phyloP scores from a whole-genome alignment of 192 early-diverging fungal species.

The Gigaspora rosea region DNA sequence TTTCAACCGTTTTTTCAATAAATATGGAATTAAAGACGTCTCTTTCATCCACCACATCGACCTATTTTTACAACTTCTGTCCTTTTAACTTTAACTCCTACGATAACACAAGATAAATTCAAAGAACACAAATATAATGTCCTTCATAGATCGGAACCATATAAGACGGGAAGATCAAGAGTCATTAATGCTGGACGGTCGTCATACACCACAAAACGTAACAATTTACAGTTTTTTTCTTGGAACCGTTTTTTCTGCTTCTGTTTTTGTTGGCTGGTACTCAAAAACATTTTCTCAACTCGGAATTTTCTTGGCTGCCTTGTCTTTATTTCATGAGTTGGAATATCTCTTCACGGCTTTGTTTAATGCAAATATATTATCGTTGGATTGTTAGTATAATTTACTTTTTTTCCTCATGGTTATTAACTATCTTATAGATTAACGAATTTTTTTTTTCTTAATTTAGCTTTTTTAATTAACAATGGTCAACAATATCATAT shows the following conservation, averaged over 20 bases:
- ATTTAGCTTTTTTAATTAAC: slow-evolving; percentile 72
- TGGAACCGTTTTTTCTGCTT: slow-evolving; percentile 62
- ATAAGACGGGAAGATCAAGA: background rate
- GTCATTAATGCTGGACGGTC: slow-evolving; percentile 48
- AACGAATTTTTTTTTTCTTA: background rate
- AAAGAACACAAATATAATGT: too few species aligned
- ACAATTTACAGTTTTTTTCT: slow-evolving; percentile 71
- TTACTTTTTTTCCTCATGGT: too few species aligned
- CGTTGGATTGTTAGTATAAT: slow-evolving; percentile 62
- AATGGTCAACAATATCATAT: slow-evolving; percentile 71
- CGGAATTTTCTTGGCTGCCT: slow-evolving; percentile 65
- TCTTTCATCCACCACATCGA: too few species aligned
- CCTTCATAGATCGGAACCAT: too few species aligned
- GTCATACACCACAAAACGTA: slow-evolving; percentile 81
- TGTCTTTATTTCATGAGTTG: slow-evolving; percentile 79
- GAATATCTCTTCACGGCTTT: slow-evolving; percentile 89
- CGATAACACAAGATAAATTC: too few species aligned
- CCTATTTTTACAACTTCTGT: too few species aligned
- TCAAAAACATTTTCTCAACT: slow-evolving; percentile 50
- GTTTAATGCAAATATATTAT: slow-evolving; percentile 69
- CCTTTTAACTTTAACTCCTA: too few species aligned
- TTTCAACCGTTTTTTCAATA: too few species aligned
- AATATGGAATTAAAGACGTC: too few species aligned
- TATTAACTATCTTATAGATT: background rate
- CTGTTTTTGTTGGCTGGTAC: slow-evolving; percentile 45